Base-by-base conservation (phyloP, 495 filamentous ascomycete genomes). In the Xylaria telfairii region DNA sequence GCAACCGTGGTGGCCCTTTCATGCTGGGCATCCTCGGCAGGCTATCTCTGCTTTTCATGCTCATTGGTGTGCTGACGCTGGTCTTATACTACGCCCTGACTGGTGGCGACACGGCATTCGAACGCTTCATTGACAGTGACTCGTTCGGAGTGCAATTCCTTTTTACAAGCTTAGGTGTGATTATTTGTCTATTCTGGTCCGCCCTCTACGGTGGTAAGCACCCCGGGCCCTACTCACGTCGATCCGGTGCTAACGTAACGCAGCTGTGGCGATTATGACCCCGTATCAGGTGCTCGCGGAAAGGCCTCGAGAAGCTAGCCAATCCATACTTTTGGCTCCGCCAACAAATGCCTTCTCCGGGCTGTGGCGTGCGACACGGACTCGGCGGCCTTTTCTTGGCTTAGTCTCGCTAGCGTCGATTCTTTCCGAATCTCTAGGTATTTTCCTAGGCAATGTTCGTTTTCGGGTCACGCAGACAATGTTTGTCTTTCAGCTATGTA, bases 81-180 rank as follows among this genome's bases (percentile, higher is more conserved):
- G 77, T 84, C 53, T 62, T 84, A 21, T 83, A 83, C 37, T 86
- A 86, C 71, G 77, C 82, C 67, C 76, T 73, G 15, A 81, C 81
- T 1, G 74, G 71, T 0, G 74, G 72, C 28, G 76, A 82, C 51
- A 80, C 79, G 0, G 59, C 76, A 28, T 86, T 86, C 46, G 83
- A 86, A 62, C 68, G 72, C 4, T 86, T 84, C 66, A 85, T 86
- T 78, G 79, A 78, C 67, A 79, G 80, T 47, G 76, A 81, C 37
- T 72, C 70, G 24, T 83, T 84, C 60, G 84, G 83, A 4, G 81
- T 82, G 30, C 71, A 77, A n/a, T 83, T 84, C 37, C 56, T 86
- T 46, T 84, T 86, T 56, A 81, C 84, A 1, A 63, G 72, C 9
- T 57, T 81, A 6, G 84, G 81, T 67, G 78, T 85, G 4, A 53